Conservation (phyloP, 495 filamentous ascomycete species). For the Penicillium verhagenii region DNA sequence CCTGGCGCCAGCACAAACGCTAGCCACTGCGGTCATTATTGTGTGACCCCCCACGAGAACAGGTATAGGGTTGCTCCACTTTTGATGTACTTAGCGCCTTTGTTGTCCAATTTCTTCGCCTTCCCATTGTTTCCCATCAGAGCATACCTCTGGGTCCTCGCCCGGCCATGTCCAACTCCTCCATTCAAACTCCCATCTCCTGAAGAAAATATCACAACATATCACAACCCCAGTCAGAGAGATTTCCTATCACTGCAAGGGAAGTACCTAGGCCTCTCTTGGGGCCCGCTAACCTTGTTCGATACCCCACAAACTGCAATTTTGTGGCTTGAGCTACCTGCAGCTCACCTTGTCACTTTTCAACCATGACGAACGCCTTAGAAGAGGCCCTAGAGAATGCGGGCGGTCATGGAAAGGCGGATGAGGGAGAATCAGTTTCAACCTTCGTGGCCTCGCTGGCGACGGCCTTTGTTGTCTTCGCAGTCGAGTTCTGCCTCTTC, state of each 20-base stretch:
- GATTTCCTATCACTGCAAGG: background rate
- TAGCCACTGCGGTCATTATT: constrained; percentile 33
- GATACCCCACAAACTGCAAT: background rate
- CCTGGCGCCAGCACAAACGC: constrained; percentile 18
- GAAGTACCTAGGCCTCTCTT: background rate
- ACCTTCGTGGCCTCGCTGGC: constrained; percentile 76
- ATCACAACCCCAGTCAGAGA: background rate
- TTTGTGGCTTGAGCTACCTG: background rate
- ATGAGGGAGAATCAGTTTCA: constrained; percentile 44
- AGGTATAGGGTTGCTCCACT: constrained; percentile 11
- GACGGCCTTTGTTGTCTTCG: constrained; percentile 71
- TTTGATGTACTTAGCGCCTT: constrained; percentile 16
- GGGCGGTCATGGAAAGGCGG: constrained; percentile 43
- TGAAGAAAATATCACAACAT: background rate
- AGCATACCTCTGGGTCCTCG: constrained; percentile 2
- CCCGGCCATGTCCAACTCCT: background rate
- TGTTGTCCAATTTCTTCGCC: constrained; percentile 16
- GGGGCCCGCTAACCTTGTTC: background rate
- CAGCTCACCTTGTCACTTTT: background rate
- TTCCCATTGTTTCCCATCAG: background rate
- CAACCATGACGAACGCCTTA: constrained; percentile 32
- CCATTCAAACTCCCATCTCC: background rate
- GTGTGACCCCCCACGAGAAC: constrained; percentile 7
- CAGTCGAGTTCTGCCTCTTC: constrained; percentile 73
- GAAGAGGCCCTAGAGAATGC: constrained; percentile 38